Percentiles rank a stretch among this genome's conserved stretches.
phyloP scores from a whole-genome alignment of 1,139 yeast species.

The Yamadazyma mexicana region DNA sequence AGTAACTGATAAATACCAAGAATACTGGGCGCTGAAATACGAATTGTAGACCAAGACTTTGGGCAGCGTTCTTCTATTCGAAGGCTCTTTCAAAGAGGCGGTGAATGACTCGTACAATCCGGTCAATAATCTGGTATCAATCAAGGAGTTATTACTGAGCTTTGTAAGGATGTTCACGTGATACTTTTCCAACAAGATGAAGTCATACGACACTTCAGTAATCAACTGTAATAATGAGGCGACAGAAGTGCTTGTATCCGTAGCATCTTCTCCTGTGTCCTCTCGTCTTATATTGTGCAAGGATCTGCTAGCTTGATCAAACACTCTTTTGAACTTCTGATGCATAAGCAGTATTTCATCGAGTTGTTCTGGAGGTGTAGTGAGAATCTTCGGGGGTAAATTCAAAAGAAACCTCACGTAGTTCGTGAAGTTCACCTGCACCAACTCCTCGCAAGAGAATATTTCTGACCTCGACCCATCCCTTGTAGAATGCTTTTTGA shows the following conservation, averaged over 20 bases:
- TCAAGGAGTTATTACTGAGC: constrained; percentile 32
- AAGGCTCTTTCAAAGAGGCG: constrained; percentile 10
- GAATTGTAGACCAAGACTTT: constrained; percentile 39
- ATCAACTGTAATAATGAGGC: constrained; percentile 30
- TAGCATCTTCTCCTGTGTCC: constrained; percentile 28
- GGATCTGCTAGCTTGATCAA: constrained; percentile 26
- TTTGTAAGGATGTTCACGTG: constrained; percentile 39
- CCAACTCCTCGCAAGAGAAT: constrained; percentile 35
- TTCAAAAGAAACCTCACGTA: constrained; percentile 37
- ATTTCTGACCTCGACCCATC: constrained; percentile 13
- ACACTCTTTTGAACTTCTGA: constrained; percentile 29
- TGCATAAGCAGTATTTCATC: constrained; percentile 27
- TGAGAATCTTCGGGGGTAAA: constrained; percentile 25
- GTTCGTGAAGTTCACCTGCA: constrained; percentile 40
- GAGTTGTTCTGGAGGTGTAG: constrained; percentile 16
- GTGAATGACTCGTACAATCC: constrained; percentile 24
- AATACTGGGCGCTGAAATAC: constrained; percentile 34
- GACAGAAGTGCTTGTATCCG: constrained; percentile 16
- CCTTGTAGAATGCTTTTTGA: constrained; percentile 14
- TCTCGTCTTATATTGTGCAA: constrained; percentile 31
- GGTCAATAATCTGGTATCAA: constrained; percentile 26
- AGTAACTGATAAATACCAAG: constrained; percentile 41
- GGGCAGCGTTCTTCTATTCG: constrained; percentile 17
- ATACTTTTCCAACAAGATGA: constrained; percentile 41
- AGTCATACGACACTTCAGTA: constrained; percentile 43